Evolutionary conservation across 108 stramenopile genomes (phyloP).

Genomic region (Schizochytrium sp.): DNA sequence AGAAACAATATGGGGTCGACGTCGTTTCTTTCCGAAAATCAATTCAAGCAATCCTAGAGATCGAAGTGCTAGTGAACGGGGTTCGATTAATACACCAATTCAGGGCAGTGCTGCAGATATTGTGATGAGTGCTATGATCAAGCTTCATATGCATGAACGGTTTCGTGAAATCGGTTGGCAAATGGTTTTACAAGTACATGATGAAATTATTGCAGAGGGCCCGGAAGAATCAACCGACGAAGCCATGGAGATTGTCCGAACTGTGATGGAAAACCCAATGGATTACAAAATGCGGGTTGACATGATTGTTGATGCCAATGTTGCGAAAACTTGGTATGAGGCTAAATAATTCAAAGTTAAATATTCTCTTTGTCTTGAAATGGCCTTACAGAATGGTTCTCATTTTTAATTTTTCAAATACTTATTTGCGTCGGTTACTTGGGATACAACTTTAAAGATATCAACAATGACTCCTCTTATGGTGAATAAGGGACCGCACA

Average conservation of each 20-base stretch:
- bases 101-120: slow-evolving; percentile 99
- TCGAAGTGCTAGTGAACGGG: slow-evolving; percentile 86
- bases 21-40: slow-evolving; percentile 90
- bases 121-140: slow-evolving; percentile 99
- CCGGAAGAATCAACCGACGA: slow-evolving; percentile 96
- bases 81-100: slow-evolving; percentile 99
- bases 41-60: slow-evolving; percentile 69
- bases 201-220: slow-evolving; percentile 98
- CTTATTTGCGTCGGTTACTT: too few relatives aligned
- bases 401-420: too few relatives aligned
- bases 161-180: slow-evolving; percentile 92
- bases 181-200: slow-evolving; percentile 96
- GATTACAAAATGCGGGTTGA: slow-evolving; percentile 87
- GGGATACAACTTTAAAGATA: too few relatives aligned
- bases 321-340: slow-evolving; percentile 95
- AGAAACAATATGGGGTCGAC: slow-evolving; percentile 94
- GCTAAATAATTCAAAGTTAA: slow-evolving; percentile 85
- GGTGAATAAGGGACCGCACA: too few relatives aligned
- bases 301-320: slow-evolving; percentile 92
- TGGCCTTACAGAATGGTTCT: too few relatives aligned
- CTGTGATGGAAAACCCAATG: slow-evolving; percentile 97
- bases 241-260: slow-evolving; percentile 86
- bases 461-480: too few relatives aligned
- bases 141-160: slow-evolving; percentile 84
- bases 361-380: neutral